These are phyloP conservation scores for Xylaria sp. DNA, from an alignment of 2,329 filamentous ascomycete species.

Conservation along the genomic window DNA sequence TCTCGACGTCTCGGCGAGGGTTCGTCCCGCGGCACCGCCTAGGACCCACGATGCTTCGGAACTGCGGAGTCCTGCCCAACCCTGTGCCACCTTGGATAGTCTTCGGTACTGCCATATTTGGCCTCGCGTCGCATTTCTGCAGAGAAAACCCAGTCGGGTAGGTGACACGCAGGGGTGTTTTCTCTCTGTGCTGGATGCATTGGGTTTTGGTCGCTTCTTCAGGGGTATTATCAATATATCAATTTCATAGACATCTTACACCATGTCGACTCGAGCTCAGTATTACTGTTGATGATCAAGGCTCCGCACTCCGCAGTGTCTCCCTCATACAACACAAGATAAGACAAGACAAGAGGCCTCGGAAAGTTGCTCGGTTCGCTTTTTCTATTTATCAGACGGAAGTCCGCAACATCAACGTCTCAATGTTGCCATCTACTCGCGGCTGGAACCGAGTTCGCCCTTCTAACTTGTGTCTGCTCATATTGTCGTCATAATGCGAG, in stretches of 20 bases:
- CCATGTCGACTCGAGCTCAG: no score
- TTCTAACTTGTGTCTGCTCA: conserved; percentile 4
- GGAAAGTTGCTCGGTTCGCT: no score
- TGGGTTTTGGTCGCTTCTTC: neutral
- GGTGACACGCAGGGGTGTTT: conserved; percentile 1
- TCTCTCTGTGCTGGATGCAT: conserved; percentile 10
- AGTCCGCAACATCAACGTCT: no score
- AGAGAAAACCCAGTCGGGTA: conserved; percentile 12
- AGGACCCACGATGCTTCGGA: neutral
- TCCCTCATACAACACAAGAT: no score
- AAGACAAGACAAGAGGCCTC: no score
- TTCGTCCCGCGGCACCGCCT: neutral
- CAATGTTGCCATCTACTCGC: neutral
- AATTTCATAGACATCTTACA: neutral
- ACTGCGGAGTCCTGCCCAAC: conserved; percentile 3
- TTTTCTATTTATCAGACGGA: no score
- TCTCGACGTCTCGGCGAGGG: neutral
- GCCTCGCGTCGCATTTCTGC: conserved; percentile 3
- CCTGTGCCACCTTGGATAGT: conserved; percentile 5
- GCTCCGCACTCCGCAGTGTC: no score
- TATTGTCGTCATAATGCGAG: conserved; percentile 12
- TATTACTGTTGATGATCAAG: no score
- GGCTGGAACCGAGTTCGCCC: neutral
- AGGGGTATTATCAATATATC: neutral
- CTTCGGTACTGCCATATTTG: conserved; percentile 10